Base-by-base conservation (phyloP, 495 filamentous ascomycete species). In the Podospora australis region DNA sequence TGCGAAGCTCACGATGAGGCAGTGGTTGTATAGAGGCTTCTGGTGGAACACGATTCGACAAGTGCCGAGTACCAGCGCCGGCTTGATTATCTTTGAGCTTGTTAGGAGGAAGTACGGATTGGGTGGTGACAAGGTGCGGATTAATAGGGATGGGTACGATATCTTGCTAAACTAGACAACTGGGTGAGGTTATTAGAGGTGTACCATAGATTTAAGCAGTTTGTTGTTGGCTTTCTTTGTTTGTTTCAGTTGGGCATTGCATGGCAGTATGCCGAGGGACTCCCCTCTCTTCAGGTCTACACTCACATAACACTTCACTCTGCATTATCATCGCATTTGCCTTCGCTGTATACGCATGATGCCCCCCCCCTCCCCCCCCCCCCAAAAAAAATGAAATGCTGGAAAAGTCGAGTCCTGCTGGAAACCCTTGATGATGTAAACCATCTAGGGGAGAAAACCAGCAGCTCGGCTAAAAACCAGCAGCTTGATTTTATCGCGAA, bases 21-120 rank as follows among this genome's bases (percentile, higher is more conserved):
- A 66, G 21, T 95, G 87, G 85, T 60, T 95, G 14, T 96, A 86
- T 63, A 74, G 75, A 13, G 87, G 83, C 6, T 94, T 95, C 61
- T 70, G 83, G 60, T 75, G 75, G 66, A 83, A 76, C 46, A 87
- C 87, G 2, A 72, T 94, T 35, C 75, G 83, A 30, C 87, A 92
- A 66, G 83, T 95, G 29, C 90, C 90, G 13, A 90, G 87, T 60
- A 94, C 90, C 3, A 90, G 86, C 56, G 89, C 90, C 1, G 90
- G 88, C 0, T 62, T 96, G 46, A 84, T 96, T 51, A 88, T 92
- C 39, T 96, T 96, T 61, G 90, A 96, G 64, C 52, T 96, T 26
- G 81, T 95, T 17, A 73, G 90, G 52, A 75, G 90, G 44, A 85
- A 86, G 63, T 94, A 90, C 65, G 84, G 84, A 6, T 73, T 68